These are phyloP conservation scores for Paraconiothyrium brasiliense DNA, from an alignment of 2,329 filamentous ascomycete genomes.

Conservation along the genomic window DNA sequence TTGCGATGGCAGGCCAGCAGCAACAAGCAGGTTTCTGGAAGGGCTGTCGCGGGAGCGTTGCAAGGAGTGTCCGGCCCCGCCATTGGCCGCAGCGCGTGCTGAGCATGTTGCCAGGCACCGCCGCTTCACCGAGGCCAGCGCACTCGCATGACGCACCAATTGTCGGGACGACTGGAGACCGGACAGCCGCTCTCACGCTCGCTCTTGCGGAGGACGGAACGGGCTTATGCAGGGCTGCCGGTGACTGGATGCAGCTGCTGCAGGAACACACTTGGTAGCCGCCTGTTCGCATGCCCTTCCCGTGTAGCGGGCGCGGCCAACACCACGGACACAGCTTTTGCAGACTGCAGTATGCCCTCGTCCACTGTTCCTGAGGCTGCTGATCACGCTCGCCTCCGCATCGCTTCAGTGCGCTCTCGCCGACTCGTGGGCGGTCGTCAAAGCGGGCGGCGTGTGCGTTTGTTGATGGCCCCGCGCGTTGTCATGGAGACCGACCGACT, in stretches of 20 bases:
- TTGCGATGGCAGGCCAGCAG: not conserved
- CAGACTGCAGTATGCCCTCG: not conserved
- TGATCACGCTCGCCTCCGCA: conserved; percentile 9
- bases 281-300: not conserved
- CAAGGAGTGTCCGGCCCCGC: not conserved
- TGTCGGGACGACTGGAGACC: conserved; percentile 19
- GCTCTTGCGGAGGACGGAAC: conserved; percentile 15
- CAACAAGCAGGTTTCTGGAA: conserved; percentile 4
- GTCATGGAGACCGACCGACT: conserved; percentile 32
- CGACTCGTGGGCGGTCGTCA: conserved; percentile 19
- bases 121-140: not conserved
- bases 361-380: not conserved
- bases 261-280: conserved; percentile 16
- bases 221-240: conserved; percentile 30
- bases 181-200: conserved; percentile 14
- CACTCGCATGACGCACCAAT: conserved; percentile 18
- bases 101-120: conserved; percentile 19
- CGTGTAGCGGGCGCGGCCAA: conserved; percentile 1
- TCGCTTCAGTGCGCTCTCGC: conserved; percentile 8
- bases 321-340: not conserved
- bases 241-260: conserved; percentile 21
- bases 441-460: conserved; percentile 34
- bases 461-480: conserved; percentile 40
- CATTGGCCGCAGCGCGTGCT: not conserved
- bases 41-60: not conserved